Percentiles rank a stretch among this genome's conserved stretches.
phyloP scores from a whole-genome alignment of 2,329 filamentous ascomycete genomes.

The Apiospora marii region DNA sequence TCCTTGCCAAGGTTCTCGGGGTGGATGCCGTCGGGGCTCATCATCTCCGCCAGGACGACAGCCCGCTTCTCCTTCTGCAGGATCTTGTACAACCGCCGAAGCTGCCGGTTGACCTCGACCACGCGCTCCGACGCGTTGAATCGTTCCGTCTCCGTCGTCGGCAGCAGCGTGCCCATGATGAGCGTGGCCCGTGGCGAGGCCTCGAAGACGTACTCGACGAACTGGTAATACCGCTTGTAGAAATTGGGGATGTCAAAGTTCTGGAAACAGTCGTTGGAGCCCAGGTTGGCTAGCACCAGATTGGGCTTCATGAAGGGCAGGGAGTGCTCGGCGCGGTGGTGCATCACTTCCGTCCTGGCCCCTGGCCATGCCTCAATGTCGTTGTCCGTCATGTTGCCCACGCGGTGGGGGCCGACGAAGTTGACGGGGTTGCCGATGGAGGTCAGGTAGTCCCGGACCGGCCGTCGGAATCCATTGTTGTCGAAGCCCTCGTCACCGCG shows the following conservation, averaged over 20 bases:
- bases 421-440: conserved; percentile 35
- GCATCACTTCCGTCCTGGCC: conserved; percentile 36
- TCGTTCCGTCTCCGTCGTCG: conserved; percentile 31
- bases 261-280: conserved; percentile 38
- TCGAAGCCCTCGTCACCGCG: conserved; percentile 37
- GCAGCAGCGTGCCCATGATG: conserved; percentile 36
- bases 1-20: conserved; percentile 34
- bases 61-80: conserved; percentile 33
- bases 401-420: conserved; percentile 36
- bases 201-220: conserved; percentile 35
- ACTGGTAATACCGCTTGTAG: conserved; percentile 35
- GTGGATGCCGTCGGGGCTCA: conserved; percentile 31
- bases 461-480: conserved; percentile 37
- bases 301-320: conserved; percentile 36
- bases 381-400: conserved; percentile 37
- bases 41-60: conserved; percentile 39
- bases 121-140: conserved; percentile 29
- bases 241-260: conserved; percentile 35
- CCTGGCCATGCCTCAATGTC: conserved; percentile 38
- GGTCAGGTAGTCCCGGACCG: conserved; percentile 35
- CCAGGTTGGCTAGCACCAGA: conserved; percentile 36
- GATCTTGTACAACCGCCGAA: conserved; percentile 33
- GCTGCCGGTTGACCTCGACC: conserved; percentile 35
- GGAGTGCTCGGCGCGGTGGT: conserved; percentile 32
- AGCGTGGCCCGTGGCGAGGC: conserved; percentile 35